Evolutionary conservation across 306 rosid species (phyloP).

Genomic region (Elaeagnus macrophylla): DNA sequence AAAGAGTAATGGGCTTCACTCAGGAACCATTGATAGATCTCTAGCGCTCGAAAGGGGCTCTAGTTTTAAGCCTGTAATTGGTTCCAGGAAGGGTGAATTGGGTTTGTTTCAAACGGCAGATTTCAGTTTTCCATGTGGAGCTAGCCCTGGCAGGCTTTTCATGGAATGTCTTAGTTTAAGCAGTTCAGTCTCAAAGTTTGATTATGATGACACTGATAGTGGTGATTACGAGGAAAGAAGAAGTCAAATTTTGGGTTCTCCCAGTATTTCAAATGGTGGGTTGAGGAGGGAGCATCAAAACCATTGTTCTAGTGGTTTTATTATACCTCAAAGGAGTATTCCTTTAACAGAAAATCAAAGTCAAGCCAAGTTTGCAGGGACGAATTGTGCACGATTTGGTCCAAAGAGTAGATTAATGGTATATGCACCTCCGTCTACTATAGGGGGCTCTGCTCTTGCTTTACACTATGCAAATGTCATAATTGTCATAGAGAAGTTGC

Average conservation of each 20-base stretch:
- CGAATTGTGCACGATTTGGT: slow-evolving; percentile 42
- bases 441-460: slow-evolving; percentile 87
- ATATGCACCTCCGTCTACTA: slow-evolving; percentile 69
- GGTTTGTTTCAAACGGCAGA: slow-evolving; percentile 54
- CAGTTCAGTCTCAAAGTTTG: slow-evolving; percentile 57
- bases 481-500: slow-evolving; percentile 76
- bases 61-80: slow-evolving; percentile 32
- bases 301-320: slow-evolving; percentile 27
- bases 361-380: slow-evolving; percentile 25
- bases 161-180: slow-evolving; percentile 87
- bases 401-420: slow-evolving; percentile 46
- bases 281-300: slow-evolving; percentile 35
- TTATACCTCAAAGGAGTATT: slow-evolving; percentile 30
- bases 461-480: slow-evolving; percentile 91
- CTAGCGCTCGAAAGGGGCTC: slow-evolving; percentile 29
- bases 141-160: slow-evolving; percentile 83
- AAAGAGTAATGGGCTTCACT: slow-evolving; percentile 28
- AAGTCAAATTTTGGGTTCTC: slow-evolving; percentile 34
- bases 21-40: slow-evolving; percentile 24
- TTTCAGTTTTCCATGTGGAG: slow-evolving; percentile 69
- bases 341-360: slow-evolving; percentile 33
- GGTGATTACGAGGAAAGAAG: slow-evolving; percentile 30
- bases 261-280: slow-evolving; percentile 25
- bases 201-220: slow-evolving; percentile 17
- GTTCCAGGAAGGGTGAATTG: slow-evolving; percentile 45